Evolutionary conservation across 345 rosid genomes (phyloP).

Genomic region (Populus nigra): DNA sequence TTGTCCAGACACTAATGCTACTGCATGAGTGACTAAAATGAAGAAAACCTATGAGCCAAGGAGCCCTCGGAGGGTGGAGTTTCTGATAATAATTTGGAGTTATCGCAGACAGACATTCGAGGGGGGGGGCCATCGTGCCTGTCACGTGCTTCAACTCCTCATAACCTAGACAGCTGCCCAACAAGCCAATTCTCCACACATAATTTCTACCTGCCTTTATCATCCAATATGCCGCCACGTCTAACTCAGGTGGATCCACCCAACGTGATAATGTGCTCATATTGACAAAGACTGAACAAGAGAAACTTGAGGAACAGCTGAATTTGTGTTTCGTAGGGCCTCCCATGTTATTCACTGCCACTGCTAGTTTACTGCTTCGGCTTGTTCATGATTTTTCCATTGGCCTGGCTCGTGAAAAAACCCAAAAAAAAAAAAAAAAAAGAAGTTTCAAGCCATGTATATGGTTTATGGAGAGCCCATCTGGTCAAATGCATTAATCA

Average conservation of each 20-base stretch:
- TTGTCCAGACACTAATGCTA: too few species aligned
- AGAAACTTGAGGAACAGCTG: neutral
- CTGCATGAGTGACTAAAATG: too few species aligned
- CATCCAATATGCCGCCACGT: slow-evolving; percentile 15
- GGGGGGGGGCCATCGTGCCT: slow-evolving; percentile 30
- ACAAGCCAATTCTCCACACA: slow-evolving; percentile 12
- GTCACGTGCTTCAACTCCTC: slow-evolving; percentile 29
- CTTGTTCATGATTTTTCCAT: too few species aligned
- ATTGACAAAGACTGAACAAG: neutral
- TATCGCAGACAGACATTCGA: slow-evolving; percentile 40
- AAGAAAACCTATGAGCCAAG: neutral
- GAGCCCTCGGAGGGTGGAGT: neutral
- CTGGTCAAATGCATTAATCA: too few species aligned
- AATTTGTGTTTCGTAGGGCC: neutral
- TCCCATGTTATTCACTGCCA: too few species aligned
- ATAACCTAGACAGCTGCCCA: slow-evolving; percentile 25
- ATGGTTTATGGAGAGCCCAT: too few species aligned
- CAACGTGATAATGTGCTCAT: slow-evolving; percentile 17
- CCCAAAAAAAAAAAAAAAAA: too few species aligned
- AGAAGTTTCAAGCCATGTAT: too few species aligned
- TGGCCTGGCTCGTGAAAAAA: too few species aligned
- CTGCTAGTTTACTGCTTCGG: too few species aligned
- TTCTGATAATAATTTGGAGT: slow-evolving; percentile 14
- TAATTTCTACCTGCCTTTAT: neutral
- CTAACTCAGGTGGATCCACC: neutral